A percentile compares a stretch with the other conserved stretches of the same genome.
phyloP scores from a whole-genome alignment of 192 early-diverging fungal genomes.

The Diversispora eburnea region DNA sequence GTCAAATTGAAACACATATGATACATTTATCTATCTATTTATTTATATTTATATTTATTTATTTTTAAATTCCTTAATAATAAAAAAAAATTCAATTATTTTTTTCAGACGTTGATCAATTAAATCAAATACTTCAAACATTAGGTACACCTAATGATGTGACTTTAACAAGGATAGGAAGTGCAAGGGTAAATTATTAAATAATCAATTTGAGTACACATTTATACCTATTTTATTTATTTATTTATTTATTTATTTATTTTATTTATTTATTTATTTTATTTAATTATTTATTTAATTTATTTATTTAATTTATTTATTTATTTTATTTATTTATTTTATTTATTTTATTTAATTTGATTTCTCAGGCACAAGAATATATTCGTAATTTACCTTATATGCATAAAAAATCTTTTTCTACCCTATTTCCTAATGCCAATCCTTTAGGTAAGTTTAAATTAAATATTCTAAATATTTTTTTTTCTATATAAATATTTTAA shows the following conservation, averaged over 20 bases:
- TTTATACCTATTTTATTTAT: not conserved
- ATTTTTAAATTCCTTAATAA: not conserved
- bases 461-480: not conserved
- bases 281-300: conserved; percentile 8
- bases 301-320: too few relatives aligned
- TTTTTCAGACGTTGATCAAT: conserved; percentile 76
- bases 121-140: conserved; percentile 84
- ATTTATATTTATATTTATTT: not conserved
- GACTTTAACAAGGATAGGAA: conserved; percentile 67
- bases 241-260: not conserved
- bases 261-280: too few relatives aligned
- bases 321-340: not conserved
- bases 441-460: conserved; percentile 65
- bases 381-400: conserved; percentile 80
- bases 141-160: conserved; percentile 80
- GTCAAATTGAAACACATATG: too few relatives aligned
- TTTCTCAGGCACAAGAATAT: conserved; percentile 72
- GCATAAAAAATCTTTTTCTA: conserved; percentile 64
- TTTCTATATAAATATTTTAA: not conserved
- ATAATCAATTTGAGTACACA: not conserved
- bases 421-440: conserved; percentile 78
- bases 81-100: not conserved
- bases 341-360: not conserved
- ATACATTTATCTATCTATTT: not conserved
- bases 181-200: conserved; percentile 47